Evolutionary conservation across 805 yeast species (phyloP).

Genomic region (Candida anglica): DNA sequence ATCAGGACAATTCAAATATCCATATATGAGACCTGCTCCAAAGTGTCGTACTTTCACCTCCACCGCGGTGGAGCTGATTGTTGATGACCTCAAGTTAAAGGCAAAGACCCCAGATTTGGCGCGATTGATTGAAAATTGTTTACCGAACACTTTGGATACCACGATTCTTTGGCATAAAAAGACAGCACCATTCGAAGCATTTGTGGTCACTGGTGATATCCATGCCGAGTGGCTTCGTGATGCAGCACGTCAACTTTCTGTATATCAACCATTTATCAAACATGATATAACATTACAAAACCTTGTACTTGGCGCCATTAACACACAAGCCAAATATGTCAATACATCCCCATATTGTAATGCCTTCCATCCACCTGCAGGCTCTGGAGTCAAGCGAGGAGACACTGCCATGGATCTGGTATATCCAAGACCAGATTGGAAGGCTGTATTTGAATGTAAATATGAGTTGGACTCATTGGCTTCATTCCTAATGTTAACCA

Average conservation of each 20-base stretch:
- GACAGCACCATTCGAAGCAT: constrained; percentile 31
- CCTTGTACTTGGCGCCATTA: constrained; percentile 73
- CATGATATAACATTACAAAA: constrained; percentile 47
- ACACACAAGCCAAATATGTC: constrained; percentile 69
- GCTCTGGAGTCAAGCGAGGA: constrained; percentile 44
- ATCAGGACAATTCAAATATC: constrained; percentile 50
- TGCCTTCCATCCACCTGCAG: constrained; percentile 83
- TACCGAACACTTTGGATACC: constrained; percentile 87
- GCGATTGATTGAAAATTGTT: constrained; percentile 71
- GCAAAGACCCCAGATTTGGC: constrained; percentile 64
- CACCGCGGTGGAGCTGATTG: constrained; percentile 54
- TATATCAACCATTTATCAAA: constrained; percentile 60
- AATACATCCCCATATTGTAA: constrained; percentile 74
- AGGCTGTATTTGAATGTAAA: constrained; percentile 78
- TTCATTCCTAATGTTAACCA: constrained; percentile 69
- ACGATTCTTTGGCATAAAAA: constrained; percentile 69
- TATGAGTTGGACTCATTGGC: constrained; percentile 87
- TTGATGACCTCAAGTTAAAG: constrained; percentile 46
- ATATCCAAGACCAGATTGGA: constrained; percentile 66
- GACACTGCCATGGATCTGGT: constrained; percentile 61
- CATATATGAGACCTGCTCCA: constrained; percentile 72
- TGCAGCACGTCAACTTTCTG: constrained; percentile 76
- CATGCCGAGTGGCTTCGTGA: constrained; percentile 94
- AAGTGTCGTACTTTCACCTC: constrained; percentile 74
- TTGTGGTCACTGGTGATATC: constrained; percentile 87